Conservation (phyloP, 768 basidiomycete genomes). For the Chalciporus pseudorubinellus region DNA sequence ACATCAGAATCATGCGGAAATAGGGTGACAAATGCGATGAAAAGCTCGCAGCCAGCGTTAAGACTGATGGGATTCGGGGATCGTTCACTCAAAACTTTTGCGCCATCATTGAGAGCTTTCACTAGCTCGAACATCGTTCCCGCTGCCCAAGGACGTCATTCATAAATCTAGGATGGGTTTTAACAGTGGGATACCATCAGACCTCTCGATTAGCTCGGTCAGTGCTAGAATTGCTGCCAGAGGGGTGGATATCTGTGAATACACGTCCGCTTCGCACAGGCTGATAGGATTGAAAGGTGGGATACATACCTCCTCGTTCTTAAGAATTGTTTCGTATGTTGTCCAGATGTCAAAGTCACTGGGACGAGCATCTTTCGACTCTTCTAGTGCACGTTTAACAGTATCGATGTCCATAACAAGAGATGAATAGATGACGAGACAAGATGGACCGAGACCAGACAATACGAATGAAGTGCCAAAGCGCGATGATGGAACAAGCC, state of each 20-base stretch:
- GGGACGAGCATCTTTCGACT: not conserved
- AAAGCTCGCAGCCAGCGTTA: conserved; percentile 87
- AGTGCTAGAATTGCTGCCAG: conserved; percentile 87
- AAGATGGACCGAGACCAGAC: not conserved
- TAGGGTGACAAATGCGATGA: conserved; percentile 84
- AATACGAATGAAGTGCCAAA: not conserved
- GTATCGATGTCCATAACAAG: not conserved
- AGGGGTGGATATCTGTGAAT: conserved; percentile 66
- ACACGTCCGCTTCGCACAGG: not conserved
- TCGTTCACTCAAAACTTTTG: conserved; percentile 57
- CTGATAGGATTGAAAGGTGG: not conserved
- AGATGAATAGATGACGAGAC: not conserved
- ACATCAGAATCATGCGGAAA: conserved; percentile 82
- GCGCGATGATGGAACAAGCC: not conserved
- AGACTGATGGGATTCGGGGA: conserved; percentile 78
- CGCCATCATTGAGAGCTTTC: conserved; percentile 75
- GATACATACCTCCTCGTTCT: conserved; percentile 60
- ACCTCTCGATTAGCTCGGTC: conserved; percentile 76
- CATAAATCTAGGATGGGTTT: not conserved
- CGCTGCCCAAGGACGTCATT: conserved; percentile 42
- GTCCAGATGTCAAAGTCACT: conserved; percentile 44
- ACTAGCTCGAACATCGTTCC: conserved; percentile 94
- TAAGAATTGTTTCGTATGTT: conserved; percentile 59
- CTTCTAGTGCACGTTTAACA: not conserved
- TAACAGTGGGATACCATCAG: conserved; percentile 57